Percentiles rank a stretch among this genome's conserved stretches.
Conservation (phyloP, 2,329 filamentous ascomycete genomes). For the Corinectria fuckeliana region DNA sequence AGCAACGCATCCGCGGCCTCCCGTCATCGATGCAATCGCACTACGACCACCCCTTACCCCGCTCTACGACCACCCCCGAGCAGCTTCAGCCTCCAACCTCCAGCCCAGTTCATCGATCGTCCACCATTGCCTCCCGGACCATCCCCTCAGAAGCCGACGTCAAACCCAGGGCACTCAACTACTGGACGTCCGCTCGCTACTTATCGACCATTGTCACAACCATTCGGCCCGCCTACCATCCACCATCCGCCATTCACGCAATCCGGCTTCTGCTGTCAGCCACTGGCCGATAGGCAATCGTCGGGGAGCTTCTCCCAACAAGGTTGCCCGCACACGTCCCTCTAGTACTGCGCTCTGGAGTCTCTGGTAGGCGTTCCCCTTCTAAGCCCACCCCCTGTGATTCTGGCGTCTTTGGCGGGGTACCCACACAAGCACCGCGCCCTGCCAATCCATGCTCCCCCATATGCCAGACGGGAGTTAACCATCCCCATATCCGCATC, state of each 20-base stretch:
- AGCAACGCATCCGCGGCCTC: not conserved
- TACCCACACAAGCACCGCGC: conserved; percentile 47
- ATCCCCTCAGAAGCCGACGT: conserved; percentile 4
- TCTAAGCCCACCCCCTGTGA: conserved; percentile 31
- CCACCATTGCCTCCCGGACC: conserved; percentile 2
- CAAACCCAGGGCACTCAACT: conserved; percentile 6
- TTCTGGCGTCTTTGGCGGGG: conserved; percentile 36
- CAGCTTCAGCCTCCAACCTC: conserved; percentile 19
- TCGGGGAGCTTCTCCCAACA: conserved; percentile 3
- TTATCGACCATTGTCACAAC: not conserved
- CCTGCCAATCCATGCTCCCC: conserved; percentile 43
- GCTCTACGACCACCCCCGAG: conserved; percentile 31
- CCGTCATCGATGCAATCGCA: conserved; percentile 27
- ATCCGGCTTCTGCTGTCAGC: not conserved
- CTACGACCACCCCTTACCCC: conserved; percentile 38
- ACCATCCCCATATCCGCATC: conserved; percentile 33
- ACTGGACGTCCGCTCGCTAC: not conserved
- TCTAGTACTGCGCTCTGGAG: not conserved
- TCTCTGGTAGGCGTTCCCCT: conserved; percentile 7
- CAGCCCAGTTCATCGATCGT: conserved; percentile 7
- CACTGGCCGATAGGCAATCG: conserved; percentile 2
- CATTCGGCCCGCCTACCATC: not conserved
- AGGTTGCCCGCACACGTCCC: not conserved
- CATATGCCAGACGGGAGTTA: conserved; percentile 34
- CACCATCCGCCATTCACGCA: not conserved